These are phyloP conservation scores for Colletotrichum sp. DNA, from an alignment of 2,329 filamentous ascomycete genomes.

Conservation along the genomic window DNA sequence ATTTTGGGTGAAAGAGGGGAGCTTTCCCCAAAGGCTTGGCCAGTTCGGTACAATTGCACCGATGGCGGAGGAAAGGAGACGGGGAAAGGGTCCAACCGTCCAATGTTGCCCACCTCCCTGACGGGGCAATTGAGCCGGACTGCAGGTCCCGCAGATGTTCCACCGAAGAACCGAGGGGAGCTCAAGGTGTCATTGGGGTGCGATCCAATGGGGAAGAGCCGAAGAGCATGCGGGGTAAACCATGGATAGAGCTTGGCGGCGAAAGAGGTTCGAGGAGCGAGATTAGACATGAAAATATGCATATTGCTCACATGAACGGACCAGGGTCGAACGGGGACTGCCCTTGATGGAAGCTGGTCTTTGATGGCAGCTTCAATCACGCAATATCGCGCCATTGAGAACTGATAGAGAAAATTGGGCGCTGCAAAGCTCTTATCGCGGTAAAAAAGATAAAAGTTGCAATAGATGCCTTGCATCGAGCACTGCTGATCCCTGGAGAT, in stretches of 20 bases:
- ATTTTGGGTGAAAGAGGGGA: background rate
- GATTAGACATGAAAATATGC: conserved; percentile 4
- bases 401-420: background rate
- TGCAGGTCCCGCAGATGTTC: conserved; percentile 9
- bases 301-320: background rate
- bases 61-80: conserved; percentile 5
- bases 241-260: background rate
- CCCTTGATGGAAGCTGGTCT: background rate
- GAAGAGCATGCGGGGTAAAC: conserved; percentile 7
- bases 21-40: background rate
- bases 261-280: conserved; percentile 2
- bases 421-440: background rate
- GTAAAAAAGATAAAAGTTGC: background rate
- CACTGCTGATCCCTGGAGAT: background rate
- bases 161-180: background rate
- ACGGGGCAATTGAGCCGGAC: conserved; percentile 15
- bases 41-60: conserved; percentile 11
- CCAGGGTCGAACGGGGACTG: background rate
- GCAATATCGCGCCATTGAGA: conserved; percentile 1
- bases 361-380: background rate
- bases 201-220: conserved; percentile 12
- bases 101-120: background rate
- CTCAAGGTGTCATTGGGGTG: background rate
- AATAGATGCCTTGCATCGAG: background rate
- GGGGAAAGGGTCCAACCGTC: background rate